phyloP scores from a whole-genome alignment of 768 basidiomycete species.

The Clitopilus hobsonii region DNA sequence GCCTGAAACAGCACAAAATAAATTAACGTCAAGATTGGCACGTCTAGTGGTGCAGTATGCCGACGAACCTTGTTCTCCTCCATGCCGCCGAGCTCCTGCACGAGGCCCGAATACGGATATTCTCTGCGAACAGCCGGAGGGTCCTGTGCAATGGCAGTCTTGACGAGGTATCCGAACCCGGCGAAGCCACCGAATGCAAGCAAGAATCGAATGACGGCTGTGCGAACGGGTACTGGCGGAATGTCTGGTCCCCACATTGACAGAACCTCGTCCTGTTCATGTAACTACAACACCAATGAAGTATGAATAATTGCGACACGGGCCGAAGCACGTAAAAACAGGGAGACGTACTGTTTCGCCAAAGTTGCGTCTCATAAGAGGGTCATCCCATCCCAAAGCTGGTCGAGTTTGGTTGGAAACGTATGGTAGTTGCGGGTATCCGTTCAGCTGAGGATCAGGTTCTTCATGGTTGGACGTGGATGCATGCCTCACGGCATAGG shows the following conservation, averaged over 20 bases:
- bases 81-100: constrained; percentile 72
- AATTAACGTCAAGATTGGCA: background rate
- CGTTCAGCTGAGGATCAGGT: constrained; percentile 63
- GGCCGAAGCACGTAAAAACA: constrained; percentile 4
- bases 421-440: constrained; percentile 69
- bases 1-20: constrained; percentile 16
- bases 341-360: constrained; percentile 58
- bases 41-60: background rate
- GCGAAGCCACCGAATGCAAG: constrained; percentile 61
- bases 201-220: constrained; percentile 62
- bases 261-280: constrained; percentile 74
- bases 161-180: constrained; percentile 55
- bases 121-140: constrained; percentile 65
- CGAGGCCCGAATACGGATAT: constrained; percentile 74
- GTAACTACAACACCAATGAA: constrained; percentile 44
- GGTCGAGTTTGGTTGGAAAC: constrained; percentile 61
- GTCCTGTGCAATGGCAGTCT: constrained; percentile 51
- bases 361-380: constrained; percentile 72
- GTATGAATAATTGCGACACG: constrained; percentile 4
- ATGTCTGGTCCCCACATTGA: constrained; percentile 89
- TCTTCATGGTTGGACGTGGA: constrained; percentile 30
- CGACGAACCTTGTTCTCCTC: constrained; percentile 70
- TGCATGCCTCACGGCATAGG: background rate
- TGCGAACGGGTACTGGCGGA: constrained; percentile 52
- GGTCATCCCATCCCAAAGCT: constrained; percentile 72